These are phyloP conservation scores for Cordyceps fumosorosea DNA, from an alignment of 2,329 filamentous ascomycete species.

Conservation along the genomic window DNA sequence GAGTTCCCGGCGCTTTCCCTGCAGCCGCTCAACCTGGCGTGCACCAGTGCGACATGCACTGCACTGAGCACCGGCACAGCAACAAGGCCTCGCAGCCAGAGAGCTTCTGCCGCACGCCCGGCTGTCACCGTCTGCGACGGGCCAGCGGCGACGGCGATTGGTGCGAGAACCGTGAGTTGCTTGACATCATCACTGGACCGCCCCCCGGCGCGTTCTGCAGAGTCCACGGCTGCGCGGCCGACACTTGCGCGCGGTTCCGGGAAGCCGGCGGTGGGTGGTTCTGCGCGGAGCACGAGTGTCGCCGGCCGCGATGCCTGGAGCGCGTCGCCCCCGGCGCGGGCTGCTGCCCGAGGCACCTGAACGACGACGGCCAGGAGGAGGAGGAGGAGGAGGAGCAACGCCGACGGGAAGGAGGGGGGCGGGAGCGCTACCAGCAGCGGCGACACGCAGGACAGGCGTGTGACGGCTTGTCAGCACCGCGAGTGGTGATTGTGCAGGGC, in stretches of 20 bases:
- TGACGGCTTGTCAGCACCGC: background rate
- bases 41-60: background rate
- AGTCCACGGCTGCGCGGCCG: constrained; percentile 6
- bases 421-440: background rate
- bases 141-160: constrained; percentile 5
- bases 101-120: background rate
- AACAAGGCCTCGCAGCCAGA: background rate
- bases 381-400: background rate
- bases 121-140: background rate
- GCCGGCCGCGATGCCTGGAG: background rate
- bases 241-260: constrained; percentile 8
- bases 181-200: no score
- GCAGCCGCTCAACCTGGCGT: background rate
- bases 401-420: background rate
- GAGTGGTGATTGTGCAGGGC: background rate
- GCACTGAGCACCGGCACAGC: constrained; percentile 9
- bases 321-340: background rate
- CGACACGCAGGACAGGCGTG: background rate
- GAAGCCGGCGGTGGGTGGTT: background rate
- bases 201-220: background rate
- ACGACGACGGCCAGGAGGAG: background rate
- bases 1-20: background rate
- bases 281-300: constrained; percentile 11
- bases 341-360: background rate
- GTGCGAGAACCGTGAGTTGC: constrained; percentile 5